phyloP scores from a whole-genome alignment of 768 basidiomycete species.

The Cystoderma amianthinum region DNA sequence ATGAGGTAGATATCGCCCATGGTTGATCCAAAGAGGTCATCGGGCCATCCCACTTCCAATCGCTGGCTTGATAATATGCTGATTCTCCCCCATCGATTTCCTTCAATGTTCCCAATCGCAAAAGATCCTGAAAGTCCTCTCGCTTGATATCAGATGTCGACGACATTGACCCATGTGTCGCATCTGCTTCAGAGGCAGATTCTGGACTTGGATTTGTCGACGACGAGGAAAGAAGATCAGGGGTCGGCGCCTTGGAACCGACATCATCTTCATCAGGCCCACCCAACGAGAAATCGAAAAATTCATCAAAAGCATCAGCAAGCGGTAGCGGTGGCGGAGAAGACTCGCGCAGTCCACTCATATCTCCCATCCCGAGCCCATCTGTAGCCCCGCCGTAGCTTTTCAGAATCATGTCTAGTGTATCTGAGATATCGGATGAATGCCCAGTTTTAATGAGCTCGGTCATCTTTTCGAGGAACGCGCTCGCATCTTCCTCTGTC shows the following conservation, averaged over 20 bases:
- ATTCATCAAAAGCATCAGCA: conserved; percentile 49
- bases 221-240: conserved; percentile 63
- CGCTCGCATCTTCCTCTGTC: conserved; percentile 59
- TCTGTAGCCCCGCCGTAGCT: conserved; percentile 35
- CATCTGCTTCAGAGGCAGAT: conserved; percentile 60
- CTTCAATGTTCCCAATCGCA: conserved; percentile 55
- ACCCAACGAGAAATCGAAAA: conserved; percentile 64
- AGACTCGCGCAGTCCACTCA: neutral
- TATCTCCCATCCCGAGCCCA: conserved; percentile 11
- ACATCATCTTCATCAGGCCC: conserved; percentile 52
- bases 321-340: conserved; percentile 16
- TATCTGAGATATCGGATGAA: conserved; percentile 48
- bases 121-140: conserved; percentile 46
- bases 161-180: conserved; percentile 18
- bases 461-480: conserved; percentile 58
- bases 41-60: conserved; percentile 70
- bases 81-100: conserved; percentile 76
- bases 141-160: conserved; percentile 37
- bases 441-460: conserved; percentile 52
- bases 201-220: conserved; percentile 76
- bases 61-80: conserved; percentile 51
- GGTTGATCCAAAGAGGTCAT: conserved; percentile 63
- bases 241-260: conserved; percentile 63
- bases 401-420: conserved; percentile 58
- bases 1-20: conserved; percentile 68